Evolutionary conservation across 805 yeast genomes (phyloP), one percentile per base, ranked within the genome.

Genomic region (Kuraishia capsulata): DNA sequence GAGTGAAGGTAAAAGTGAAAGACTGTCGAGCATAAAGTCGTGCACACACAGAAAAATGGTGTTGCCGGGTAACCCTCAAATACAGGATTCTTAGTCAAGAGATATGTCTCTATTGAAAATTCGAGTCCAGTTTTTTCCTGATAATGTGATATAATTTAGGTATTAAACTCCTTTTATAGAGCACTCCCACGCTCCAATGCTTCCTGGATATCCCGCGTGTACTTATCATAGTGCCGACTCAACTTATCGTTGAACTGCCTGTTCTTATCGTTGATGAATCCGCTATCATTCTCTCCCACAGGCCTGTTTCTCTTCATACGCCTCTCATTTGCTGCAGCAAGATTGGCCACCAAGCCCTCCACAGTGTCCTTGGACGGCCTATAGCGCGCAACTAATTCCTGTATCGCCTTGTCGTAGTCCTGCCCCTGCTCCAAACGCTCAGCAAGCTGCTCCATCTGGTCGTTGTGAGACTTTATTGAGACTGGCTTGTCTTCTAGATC

Each of bases 191-290:
- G 44, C 18, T 46, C 36, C n/a, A 50, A 44, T 26, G 45, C 43
- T n/a, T 51, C 53, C 36, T 44, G 44, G 21, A 48, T 36, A 3
- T 48, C 49, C 17, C 40, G 33, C 19, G 52, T 39, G 32, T 47
- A 48, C 35, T 64, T 61, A 42, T 67, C 70, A 47, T 76, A 78
- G 44, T 76, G 76, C 24, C 88, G 62, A 33, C 71, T 56, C 45
- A 84, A 60, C 50, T 84, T 83, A 52, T 71, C 73, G 57, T 83
- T 84, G 57, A 83, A 84, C 47, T 80, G 79, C 51, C 69, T 72
- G 62, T 84, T 84, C 56, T 78, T 79, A 45, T 78, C 86, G 52
- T 80, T 83, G 51, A 84, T 74, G 54, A 61, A 70, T 21, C 71
- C 62, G 4, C 61, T 62, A 16, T 52, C 64, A 4, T 53, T 61